Percentiles rank a stretch among this genome's conserved stretches.
These are phyloP conservation scores for Nakazawaea holstii DNA, from an alignment of 805 yeast genomes.

Conservation along the genomic window DNA sequence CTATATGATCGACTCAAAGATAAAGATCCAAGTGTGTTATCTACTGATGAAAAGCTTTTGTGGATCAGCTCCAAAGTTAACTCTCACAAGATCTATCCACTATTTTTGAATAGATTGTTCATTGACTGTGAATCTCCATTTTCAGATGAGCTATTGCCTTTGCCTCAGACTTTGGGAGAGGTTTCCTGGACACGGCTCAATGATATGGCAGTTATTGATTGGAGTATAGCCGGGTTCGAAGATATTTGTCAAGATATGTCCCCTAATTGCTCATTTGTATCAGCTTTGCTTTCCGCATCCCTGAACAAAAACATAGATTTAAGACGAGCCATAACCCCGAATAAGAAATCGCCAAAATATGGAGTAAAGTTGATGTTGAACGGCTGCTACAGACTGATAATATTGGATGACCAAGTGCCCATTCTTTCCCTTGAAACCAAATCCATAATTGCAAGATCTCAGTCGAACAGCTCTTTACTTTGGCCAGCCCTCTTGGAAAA, in stretches of 20 bases:
- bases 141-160: conserved; percentile 1
- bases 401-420: conserved; percentile 45
- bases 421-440: conserved; percentile 15
- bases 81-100: neutral
- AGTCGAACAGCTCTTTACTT: conserved; percentile 24
- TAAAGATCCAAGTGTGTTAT: neutral
- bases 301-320: conserved; percentile 19
- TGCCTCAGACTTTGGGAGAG: neutral
- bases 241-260: conserved; percentile 42
- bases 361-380: conserved; percentile 42
- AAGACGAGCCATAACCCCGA: conserved; percentile 23
- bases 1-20: neutral
- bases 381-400: conserved; percentile 44
- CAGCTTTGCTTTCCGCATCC: conserved; percentile 52
- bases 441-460: conserved; percentile 30
- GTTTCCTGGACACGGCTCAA: neutral
- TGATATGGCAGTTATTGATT: conserved; percentile 5
- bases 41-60: conserved; percentile 14
- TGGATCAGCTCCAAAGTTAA: conserved; percentile 19
- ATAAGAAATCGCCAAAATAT: conserved; percentile 25
- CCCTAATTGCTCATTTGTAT: conserved; percentile 75
- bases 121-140: conserved; percentile 1
- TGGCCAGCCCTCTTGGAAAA: conserved; percentile 81
- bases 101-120: conserved; percentile 3
- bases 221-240: conserved; percentile 14